Base-by-base conservation (phyloP, 2,329 filamentous ascomycete genomes). In the Bipolaris sorokiniana region DNA sequence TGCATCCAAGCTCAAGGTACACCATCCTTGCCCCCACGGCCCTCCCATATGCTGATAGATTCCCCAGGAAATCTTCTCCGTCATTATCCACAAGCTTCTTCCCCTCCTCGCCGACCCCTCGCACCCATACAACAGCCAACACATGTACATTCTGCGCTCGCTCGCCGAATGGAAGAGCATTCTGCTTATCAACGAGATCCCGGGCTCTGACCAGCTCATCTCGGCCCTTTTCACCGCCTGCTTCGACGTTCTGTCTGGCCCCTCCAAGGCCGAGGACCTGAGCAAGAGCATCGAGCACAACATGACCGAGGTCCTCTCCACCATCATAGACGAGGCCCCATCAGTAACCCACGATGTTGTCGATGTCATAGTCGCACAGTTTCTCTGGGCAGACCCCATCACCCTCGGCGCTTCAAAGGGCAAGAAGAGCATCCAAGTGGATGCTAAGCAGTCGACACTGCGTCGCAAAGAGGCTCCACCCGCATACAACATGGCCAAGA, bases 401-500 rank as follows among this genome's bases (percentile, higher is more conserved):
- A 78, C 80, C 20, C 65, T 83, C 45, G 66, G 76, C 70, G 65
- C 63, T 28, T 64, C 69, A 56, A 81, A 87, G 41, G 83, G 81
- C 59, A 88, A 84, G 70, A 80, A 76, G 66, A 69, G 61, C 77
- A 81, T 53, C 77, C 84, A 65, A 68, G 72, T 87, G 9, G 90
- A 93, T 69, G 86, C 87, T 40, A 92, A 87, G 69, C 93, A 97
- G 72, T 90, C 88, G 1, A 97, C 90, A 0, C 82, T 97, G 16
- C 81, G 91, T n/a, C 81, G 91, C 51, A 96, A 96, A 71, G 90
- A 95, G 61, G 90, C 96, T 54, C 94, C 95, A 1, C 87, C 92
- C 15, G 93, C 95, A 1, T 99, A 99, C 79, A 90, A 95, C 72
- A 96, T 98, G 90, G 94, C 95, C 20, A 96, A 96, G 77, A 91